These are phyloP conservation scores for Debaryomyces singareniensis DNA, from an alignment of 1,139 yeast species.

Conservation along the genomic window DNA sequence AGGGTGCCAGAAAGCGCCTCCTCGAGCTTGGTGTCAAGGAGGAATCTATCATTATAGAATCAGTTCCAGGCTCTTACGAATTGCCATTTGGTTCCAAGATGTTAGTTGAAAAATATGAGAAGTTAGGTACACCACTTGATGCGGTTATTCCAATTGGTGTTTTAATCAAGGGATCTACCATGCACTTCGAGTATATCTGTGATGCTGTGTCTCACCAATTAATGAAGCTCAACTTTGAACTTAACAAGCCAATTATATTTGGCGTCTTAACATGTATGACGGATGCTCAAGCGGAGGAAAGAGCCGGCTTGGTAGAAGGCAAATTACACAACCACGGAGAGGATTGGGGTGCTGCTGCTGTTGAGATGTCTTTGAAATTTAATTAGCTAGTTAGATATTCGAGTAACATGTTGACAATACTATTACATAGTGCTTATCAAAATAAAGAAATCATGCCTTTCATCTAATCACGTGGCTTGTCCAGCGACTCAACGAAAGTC, in stretches of 20 bases:
- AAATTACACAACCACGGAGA: conserved; percentile 90
- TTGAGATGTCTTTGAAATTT: conserved; percentile 76
- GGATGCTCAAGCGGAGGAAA: conserved; percentile 85
- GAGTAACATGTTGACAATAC: not conserved
- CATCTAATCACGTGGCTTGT: not conserved
- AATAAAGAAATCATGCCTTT: not conserved
- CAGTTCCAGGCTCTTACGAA: conserved; percentile 94
- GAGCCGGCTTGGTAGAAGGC: conserved; percentile 82
- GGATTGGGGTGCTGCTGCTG: conserved; percentile 99
- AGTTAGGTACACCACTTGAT: conserved; percentile 52
- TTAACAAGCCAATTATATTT: conserved; percentile 77
- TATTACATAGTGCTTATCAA: not conserved
- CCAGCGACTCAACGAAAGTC: not conserved
- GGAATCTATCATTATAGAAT: conserved; percentile 70
- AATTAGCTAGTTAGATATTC: conserved; percentile 5
- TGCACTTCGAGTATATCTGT: conserved; percentile 97
- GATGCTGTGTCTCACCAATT: conserved; percentile 83
- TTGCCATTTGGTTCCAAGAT: conserved; percentile 74
- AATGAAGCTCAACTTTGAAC: conserved; percentile 72
- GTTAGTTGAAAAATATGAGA: conserved; percentile 42
- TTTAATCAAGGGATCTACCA: conserved; percentile 90
- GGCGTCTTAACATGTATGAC: conserved; percentile 92
- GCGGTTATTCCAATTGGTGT: conserved; percentile 93
- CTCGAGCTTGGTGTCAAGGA: conserved; percentile 61
- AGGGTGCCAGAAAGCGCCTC: conserved; percentile 66